Base-by-base conservation (phyloP, 2,329 filamentous ascomycete species). In the Paracoccidioides brasiliensis region DNA sequence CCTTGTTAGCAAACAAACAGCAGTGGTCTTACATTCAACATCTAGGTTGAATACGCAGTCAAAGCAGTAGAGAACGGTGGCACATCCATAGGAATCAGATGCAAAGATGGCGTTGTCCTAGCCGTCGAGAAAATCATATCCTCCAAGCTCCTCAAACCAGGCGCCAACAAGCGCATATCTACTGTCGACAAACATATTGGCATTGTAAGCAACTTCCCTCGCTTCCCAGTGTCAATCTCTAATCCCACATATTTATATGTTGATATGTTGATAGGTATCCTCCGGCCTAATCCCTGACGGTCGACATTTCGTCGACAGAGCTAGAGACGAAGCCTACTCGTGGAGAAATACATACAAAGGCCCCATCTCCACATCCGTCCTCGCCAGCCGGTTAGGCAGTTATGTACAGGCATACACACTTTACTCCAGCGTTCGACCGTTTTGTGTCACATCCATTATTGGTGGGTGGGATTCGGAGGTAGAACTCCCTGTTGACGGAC, bases 21-120 rank as follows among this genome's bases (percentile, higher is more conserved):
- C 14, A 51, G 30, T n/a, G 10, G 14, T 14, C 61, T 66, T 14
- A 66, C 57, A 4, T 51, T n/a, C n/a, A n/a, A 28, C 30, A 41
- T 54, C 14, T 48, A 82, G 79, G 83, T 85, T 73, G 93, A 98
- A 80, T 98, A 98, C 73, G 93, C 93, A 64, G 86, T 94, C 65
- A 98, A 98, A 80, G 93, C 93, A 56, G 93, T 98, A 61, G 93
- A 98, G 78, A 97, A 94, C 68, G 93, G 91, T 63, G 91, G 93
- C 68, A 98, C 93, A 55, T 90, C 90, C 54, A 83, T 98, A 72
- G 93, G 93, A 64, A 95, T 98, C 74, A 82, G 90, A 71, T 95
- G 90, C 81, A 95, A 95, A 76, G 90, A 97, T 72, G 93, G 93
- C 61, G 88, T 98, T 54, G 90, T 98, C 60, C 81, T 98, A 63